phyloP scores from a whole-genome alignment of 495 filamentous ascomycete species.

The Neurospora sp. region DNA sequence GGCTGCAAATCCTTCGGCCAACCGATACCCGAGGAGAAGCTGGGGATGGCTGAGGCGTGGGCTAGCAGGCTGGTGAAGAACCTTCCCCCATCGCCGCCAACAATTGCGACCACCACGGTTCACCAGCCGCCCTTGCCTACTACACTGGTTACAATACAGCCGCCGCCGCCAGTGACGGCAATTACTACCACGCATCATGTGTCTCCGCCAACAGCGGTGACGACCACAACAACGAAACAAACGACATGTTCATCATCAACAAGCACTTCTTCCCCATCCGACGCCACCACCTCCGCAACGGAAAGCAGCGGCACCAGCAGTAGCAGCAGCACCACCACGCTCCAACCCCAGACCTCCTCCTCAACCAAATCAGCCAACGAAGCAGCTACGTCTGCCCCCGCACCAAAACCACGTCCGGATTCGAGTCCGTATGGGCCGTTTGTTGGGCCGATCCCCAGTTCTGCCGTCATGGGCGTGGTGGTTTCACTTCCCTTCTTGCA shows the following conservation, averaged over 20 bases:
- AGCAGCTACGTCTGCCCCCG: not conserved
- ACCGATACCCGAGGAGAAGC: slow-evolving; percentile 10
- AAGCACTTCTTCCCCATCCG: not conserved
- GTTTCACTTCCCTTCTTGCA: not conserved
- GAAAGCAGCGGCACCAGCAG: not conserved
- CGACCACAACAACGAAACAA: not conserved
- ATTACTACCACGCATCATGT: not conserved
- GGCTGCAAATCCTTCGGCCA: slow-evolving; percentile 12
- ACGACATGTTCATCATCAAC: not conserved
- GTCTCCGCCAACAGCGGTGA: not conserved
- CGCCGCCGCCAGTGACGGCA: not conserved
- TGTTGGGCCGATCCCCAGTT: not conserved
- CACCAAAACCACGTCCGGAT: not conserved
- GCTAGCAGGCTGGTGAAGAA: slow-evolving; percentile 13
- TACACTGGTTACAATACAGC: not conserved
- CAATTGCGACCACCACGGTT: slow-evolving; percentile 1
- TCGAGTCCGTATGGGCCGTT: not conserved
- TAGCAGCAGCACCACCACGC: not conserved
- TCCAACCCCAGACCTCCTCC: not conserved
- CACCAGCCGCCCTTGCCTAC: not conserved
- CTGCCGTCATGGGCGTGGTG: not conserved
- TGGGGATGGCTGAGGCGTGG: slow-evolving; percentile 12
- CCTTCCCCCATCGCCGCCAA: slow-evolving; percentile 3
- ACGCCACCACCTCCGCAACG: not conserved
- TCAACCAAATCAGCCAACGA: not conserved